Base-by-base conservation (phyloP, 805 yeast species). In the Candida mattraensis region DNA sequence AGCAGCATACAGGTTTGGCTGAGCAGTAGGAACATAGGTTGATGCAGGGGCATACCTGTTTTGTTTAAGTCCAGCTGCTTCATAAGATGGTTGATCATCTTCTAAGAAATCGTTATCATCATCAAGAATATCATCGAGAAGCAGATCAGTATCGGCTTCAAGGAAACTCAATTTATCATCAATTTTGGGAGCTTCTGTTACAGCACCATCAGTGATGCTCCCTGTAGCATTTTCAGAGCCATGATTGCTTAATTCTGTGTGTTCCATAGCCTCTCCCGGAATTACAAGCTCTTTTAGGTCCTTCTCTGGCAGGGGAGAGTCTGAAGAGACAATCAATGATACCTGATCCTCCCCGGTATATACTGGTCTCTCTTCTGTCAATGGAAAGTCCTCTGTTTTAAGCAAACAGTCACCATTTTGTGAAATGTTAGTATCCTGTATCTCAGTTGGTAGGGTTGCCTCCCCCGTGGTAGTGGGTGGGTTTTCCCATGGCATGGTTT, bases 121-220 rank as follows among this genome's bases (percentile, higher is more conserved):
- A 38, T 67, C 76, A 37, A 60, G 45, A 8, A 59, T 35, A 27
- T 57, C 63, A 21, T 56, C 64, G 10, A 58, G 26, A 3, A 72
- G 48, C 3, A 69, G 47, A 19, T 71, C 76, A 36, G 66, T 70
- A 37, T 70, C 76, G 5, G 62, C 63, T 24, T 67, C 71, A 24
- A 70, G 51, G 35, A 67, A 66, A 7, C 63, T 61, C 27, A 68
- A 57, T 28, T 69, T 72, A 23, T 67, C 72, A 13, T 58, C 69
- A 24, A 20, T 40, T 47, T 12, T 33, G 21, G 35, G 35, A 36
- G 16, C 33, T 32, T 16, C 23, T n/a, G 18, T 16, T 1, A 18
- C 20, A 13, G 15, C 18, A n/a, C 12, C 19, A 37, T 41, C 7
- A 11, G 34, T 14, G 7, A 28, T 18, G 18, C 17, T 17, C 11